Conservation (phyloP, 768 basidiomycete species). For the Tricholoma furcatifolium region DNA sequence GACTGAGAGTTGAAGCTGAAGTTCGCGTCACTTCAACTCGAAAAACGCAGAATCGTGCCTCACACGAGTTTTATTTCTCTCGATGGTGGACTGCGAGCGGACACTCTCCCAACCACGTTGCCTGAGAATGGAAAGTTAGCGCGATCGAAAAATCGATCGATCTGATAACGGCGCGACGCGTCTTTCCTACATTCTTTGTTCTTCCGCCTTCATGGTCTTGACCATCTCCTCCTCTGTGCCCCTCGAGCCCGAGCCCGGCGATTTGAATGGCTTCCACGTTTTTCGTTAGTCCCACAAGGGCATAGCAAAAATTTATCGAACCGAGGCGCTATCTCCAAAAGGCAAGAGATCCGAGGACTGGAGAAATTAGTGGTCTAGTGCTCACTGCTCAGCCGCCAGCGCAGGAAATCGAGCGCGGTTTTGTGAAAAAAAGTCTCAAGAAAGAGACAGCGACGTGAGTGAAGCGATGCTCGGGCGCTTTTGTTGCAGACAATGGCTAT, state of each 20-base stretch:
- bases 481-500: neutral
- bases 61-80: too few relatives aligned
- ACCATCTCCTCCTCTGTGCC: neutral
- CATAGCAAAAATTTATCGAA: neutral
- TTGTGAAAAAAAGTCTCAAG: too few relatives aligned
- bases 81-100: too few relatives aligned
- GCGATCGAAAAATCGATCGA: slow-evolving; percentile 4
- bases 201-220: neutral
- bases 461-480: neutral
- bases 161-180: slow-evolving; percentile 1
- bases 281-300: neutral
- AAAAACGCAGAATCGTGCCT: too few relatives aligned
- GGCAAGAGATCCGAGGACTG: neutral
- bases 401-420: too few relatives aligned
- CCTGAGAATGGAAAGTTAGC: slow-evolving; percentile 4
- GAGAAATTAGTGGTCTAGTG: neutral
- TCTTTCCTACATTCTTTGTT: neutral
- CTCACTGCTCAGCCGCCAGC: neutral
- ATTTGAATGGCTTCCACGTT: neutral
- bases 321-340: neutral
- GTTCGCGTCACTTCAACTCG: too few relatives aligned
- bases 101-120: too few relatives aligned
- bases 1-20: too few relatives aligned
- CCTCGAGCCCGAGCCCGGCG: neutral
- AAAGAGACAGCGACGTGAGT: too few relatives aligned